Base-by-base conservation (phyloP, 2,329 filamentous ascomycete genomes). In the Zalaria obscura region DNA sequence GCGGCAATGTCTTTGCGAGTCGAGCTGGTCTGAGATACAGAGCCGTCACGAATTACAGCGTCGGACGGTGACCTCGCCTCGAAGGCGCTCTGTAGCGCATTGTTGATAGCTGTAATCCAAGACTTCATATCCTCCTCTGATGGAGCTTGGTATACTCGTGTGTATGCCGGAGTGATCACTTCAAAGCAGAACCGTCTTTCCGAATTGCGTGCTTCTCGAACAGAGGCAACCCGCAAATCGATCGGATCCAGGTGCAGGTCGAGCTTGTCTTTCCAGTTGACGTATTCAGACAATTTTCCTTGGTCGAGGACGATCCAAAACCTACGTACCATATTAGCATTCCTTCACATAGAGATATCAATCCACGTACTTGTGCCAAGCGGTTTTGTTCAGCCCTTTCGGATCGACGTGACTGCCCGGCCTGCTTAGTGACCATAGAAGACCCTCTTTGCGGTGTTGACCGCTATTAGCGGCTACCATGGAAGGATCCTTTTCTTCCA, bases 231-330 rank as follows among this genome's bases (percentile, higher is more conserved):
- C 31, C 91, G 83, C 36, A 98, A 69, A 60, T 98, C 93, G 49
- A 98, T 96, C 0, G 91, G 91, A 2, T 96, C 91, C 78, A 94
- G 96, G 59, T 98, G 93, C 26, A 96, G 69, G 61, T 98, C 91
- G 25, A 98, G 74, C 59, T 78, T 89, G 59, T 98, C 86, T 63
- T 98, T 98, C 91, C 91, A 98, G 60, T 98, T 96, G 58, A 88
- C 94, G 63, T 98, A 98, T 57, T 98, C 91, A 1, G 89, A 95
- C 10, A 98, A 72, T 58, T 91, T 94, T 25, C 91, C 91, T 61
- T 94, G 88, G 58, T 96, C 93, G 36, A 98, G 71, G 2, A 98
- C 91, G 48, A 98, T 93, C 91, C 91, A 98, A 63, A 96, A 98
- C 57, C 87, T 93, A 52, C 8, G 29, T n/a, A 32, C 29, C 18